Base-by-base conservation (phyloP, 441 rosid genomes). In the Populus tomentosa region DNA sequence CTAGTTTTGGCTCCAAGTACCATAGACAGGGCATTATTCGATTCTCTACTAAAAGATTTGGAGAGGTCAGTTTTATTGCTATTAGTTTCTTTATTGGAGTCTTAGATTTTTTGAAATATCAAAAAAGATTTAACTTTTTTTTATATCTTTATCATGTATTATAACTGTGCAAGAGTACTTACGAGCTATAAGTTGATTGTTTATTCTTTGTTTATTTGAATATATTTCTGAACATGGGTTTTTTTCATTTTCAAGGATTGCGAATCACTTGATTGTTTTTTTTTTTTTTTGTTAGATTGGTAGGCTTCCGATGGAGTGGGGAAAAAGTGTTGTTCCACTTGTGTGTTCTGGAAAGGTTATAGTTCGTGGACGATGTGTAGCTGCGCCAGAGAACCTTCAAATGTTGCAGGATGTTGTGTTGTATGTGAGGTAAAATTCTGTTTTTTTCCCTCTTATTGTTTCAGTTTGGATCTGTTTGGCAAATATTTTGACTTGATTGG, bases 241-340 rank as follows among this genome's bases (percentile, higher is more conserved):
- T 38, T 38, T 38, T 38, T 38, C 42, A 38, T 38, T 38, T 38
- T 38, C 42, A 38, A 38, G 42, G 42, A 38, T 38, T 38, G 42
- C 42, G 42, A 38, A 38, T 38, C 42, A 38, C 42, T 30, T n/a
- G 35, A 1, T 69, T 59, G 24, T n/a, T n/a, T 36, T 38, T 38
- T 38, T 36, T 16, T 3, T 3, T 61, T 8, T 53, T 28, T 30
- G 38, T 71, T 78, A 92, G 94, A 86, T 92, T 73, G 97, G 93
- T 35, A 83, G 92, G 80, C 91, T 92, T 79, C 90, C 92, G 3
- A 89, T 92, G 97, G 91, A 88, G 33, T 87, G 93, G 92, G 86
- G 84, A 35, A 90, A 81, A 64, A 89, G 93, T 85, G 87, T 87
- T 63, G 76, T 83, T 75, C 87, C 88, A 1, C 90, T 90, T 38